These are phyloP conservation scores for Aspergillus sojae DNA, from an alignment of 2,329 filamentous ascomycete species.

Conservation along the genomic window DNA sequence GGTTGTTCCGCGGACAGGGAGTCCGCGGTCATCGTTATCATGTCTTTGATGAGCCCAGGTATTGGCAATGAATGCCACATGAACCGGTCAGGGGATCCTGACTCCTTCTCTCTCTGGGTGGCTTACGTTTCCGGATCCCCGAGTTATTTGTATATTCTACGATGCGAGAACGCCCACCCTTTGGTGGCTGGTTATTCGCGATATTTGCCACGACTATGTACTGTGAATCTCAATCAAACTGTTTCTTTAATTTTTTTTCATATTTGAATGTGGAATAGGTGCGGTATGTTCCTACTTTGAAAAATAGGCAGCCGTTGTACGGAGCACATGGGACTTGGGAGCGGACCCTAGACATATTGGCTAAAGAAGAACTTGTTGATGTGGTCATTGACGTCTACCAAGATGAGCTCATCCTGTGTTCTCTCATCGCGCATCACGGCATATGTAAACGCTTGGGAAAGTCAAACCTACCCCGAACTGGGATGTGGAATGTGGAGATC, in stretches of 20 bases:
- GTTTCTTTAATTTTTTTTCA: neutral
- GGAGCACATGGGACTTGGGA: neutral
- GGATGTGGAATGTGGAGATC: conserved; percentile 12
- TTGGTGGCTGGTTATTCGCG: conserved; percentile 3
- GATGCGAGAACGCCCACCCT: conserved; percentile 9
- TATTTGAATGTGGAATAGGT: neutral
- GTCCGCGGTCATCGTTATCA: conserved; percentile 91
- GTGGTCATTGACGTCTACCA: neutral
- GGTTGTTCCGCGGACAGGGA: conserved; percentile 79
- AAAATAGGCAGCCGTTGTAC: neutral
- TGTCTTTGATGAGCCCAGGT: conserved; percentile 90
- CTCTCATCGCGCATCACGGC: too few species aligned
- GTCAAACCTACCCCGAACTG: neutral
- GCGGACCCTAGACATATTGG: neutral
- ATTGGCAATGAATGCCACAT: conserved; percentile 48
- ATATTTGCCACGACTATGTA: conserved; percentile 14
- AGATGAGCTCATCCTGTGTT: neutral
- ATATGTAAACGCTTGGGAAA: neutral
- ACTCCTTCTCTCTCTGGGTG: neutral
- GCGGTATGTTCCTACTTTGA: neutral
- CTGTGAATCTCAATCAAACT: conserved; percentile 8
- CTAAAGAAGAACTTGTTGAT: neutral
- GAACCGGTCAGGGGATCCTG: neutral
- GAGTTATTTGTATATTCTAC: conserved; percentile 10
- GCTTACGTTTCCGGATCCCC: conserved; percentile 1